Conservation (phyloP, 495 filamentous ascomycete species). For the Aspergillus hancockii region DNA sequence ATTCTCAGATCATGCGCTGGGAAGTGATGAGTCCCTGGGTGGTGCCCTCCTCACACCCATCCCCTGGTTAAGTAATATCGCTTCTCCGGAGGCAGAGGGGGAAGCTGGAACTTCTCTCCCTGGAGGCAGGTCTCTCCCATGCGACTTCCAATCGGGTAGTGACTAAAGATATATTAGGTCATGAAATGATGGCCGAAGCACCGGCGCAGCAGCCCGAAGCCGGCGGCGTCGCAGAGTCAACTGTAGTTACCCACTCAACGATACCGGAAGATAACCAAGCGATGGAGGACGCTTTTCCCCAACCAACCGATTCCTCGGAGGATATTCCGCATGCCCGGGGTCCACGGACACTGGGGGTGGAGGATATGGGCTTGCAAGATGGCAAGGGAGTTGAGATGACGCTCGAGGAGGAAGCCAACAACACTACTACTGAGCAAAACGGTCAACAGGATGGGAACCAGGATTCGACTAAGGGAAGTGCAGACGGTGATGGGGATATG, state of each 20-base stretch:
- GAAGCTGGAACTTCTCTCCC: constrained; percentile 23
- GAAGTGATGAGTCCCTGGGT: constrained; percentile 85
- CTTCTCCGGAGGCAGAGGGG: constrained; percentile 33
- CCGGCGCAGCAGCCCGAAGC: constrained; percentile 9
- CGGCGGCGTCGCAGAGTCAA: constrained; percentile 14
- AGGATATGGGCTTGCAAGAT: constrained; percentile 82
- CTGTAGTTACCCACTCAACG: constrained; percentile 22
- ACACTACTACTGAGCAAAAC: constrained; percentile 16
- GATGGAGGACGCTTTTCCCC: constrained; percentile 17
- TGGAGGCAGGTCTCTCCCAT: constrained; percentile 22
- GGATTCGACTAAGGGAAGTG: constrained; percentile 1
- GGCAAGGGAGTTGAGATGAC: constrained; percentile 49
- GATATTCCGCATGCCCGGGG: constrained; percentile 80
- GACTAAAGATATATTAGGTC: not conserved
- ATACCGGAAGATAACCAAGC: constrained; percentile 35
- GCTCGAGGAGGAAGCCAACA: constrained; percentile 24
- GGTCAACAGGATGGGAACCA: constrained; percentile 9
- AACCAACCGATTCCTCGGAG: constrained; percentile 35
- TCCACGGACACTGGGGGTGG: constrained; percentile 77
- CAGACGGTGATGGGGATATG: constrained; percentile 47
- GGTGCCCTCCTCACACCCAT: constrained; percentile 93
- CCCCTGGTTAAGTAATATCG: constrained; percentile 67
- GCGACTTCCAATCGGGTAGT: not conserved
- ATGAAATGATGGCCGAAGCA: not conserved
- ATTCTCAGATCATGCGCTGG: constrained; percentile 48